phyloP scores from a whole-genome alignment of 2,329 filamentous ascomycete genomes.

The Venturia aucupariae region DNA sequence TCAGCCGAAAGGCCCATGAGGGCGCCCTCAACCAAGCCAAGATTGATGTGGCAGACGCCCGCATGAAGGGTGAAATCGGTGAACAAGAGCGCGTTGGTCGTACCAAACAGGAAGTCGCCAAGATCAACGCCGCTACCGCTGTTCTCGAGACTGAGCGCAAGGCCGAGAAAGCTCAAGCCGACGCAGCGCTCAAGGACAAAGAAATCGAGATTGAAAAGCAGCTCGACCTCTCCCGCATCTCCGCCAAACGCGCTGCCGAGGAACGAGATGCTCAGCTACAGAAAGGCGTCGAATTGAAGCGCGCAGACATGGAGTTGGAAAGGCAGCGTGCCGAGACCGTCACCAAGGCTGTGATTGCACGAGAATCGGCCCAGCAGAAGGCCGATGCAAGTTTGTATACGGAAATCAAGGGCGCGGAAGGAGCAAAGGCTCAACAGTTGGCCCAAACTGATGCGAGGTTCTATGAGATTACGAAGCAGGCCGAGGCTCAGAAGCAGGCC shows the following conservation, averaged over 20 bases:
- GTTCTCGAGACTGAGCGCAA: constrained; percentile 79
- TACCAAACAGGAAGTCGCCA: constrained; percentile 77
- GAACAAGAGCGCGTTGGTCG: constrained; percentile 70
- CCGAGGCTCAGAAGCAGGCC: constrained; percentile 28
- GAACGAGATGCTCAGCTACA: constrained; percentile 71
- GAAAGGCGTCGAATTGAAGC: constrained; percentile 66
- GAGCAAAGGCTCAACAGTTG: constrained; percentile 49
- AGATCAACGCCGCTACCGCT: constrained; percentile 78
- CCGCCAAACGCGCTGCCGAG: constrained; percentile 64
- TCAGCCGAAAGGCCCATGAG: constrained; percentile 76
- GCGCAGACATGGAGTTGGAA: constrained; percentile 71
- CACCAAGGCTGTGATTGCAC: constrained; percentile 62
- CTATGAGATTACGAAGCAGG: constrained; percentile 39
- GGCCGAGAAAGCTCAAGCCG: constrained; percentile 68
- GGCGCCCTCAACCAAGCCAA: constrained; percentile 74
- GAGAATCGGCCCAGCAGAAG: constrained; percentile 59
- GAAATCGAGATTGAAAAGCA: constrained; percentile 65
- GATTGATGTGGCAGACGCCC: constrained; percentile 49
- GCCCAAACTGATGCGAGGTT: constrained; percentile 48
- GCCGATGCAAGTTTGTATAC: constrained; percentile 41
- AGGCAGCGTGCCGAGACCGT: constrained; percentile 68
- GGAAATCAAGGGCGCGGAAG: constrained; percentile 38
- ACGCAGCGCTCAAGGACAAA: constrained; percentile 63
- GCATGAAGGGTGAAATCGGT: constrained; percentile 60
- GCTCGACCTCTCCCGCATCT: constrained; percentile 66